phyloP scores from a whole-genome alignment of 305 asterid species.

The Rubia tinctorum region DNA sequence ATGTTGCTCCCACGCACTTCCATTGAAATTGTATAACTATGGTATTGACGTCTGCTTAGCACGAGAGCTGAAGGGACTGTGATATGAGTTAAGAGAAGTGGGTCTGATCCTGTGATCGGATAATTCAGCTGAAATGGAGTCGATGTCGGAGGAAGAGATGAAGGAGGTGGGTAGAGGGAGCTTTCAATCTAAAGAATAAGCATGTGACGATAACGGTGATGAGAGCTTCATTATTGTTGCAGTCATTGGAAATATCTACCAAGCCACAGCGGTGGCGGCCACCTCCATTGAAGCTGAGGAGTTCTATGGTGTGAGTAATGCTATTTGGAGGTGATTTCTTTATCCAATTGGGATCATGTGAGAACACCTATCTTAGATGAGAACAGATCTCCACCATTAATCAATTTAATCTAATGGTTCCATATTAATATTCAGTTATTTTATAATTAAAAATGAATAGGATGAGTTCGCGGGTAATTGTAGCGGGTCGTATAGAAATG shows the following conservation, averaged over 20 bases:
- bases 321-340: background rate
- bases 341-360: background rate
- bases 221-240: conserved; percentile 26
- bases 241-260: conserved; percentile 35
- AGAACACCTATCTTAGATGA: too few relatives aligned
- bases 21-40: conserved; percentile 91
- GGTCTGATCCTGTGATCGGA: conserved; percentile 66
- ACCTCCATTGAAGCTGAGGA: conserved; percentile 23
- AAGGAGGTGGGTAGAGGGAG: conserved; percentile 45
- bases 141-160: conserved; percentile 49
- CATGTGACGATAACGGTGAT: conserved; percentile 21
- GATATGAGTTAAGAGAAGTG: conserved; percentile 41
- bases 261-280: conserved; percentile 25
- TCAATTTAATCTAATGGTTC: too few relatives aligned
- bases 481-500: too few relatives aligned
- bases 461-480: too few relatives aligned
- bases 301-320: background rate
- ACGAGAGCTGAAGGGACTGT: conserved; percentile 24
- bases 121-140: conserved; percentile 50
- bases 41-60: conserved; percentile 70
- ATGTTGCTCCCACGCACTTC: conserved; percentile 87
- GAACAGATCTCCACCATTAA: too few relatives aligned
- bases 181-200: conserved; percentile 20
- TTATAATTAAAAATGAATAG: too few relatives aligned
- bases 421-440: too few relatives aligned